Base-by-base conservation (phyloP, 805 yeast species). In the Priceomyces haplophilus region DNA sequence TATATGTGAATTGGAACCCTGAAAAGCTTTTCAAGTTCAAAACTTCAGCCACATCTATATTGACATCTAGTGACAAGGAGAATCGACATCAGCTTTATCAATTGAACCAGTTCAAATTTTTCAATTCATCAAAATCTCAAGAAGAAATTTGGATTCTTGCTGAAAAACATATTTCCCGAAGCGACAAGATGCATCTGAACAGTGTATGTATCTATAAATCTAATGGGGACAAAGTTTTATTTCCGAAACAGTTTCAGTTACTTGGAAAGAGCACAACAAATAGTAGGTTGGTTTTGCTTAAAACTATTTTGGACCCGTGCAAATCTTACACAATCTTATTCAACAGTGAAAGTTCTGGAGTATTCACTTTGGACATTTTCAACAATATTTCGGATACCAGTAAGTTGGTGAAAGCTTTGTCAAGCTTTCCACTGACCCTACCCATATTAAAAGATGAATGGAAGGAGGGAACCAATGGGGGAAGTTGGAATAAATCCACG, bases 1-100 rank as follows among this genome's bases (percentile, higher is more conserved):
- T 85, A 2, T 88, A 87, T 55, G 44, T 87, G 31, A 85, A 82
- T 55, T 85, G 95, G 91, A 69, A 79, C 44, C 74, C 80, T 0
- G 21, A 37, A 0, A 23, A 29, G 4, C 41, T 54, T 11, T 61
- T 56, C 42, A 48, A 49, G 30, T 54, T 56, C 18, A 48, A 50
- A 1, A 67, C 63, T 45, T 47, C 45, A 7, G 43, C 51, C 37
- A 58, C 55, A 12, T 69, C 61, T 33, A 48, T 66, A 7, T 46
- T 36, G 31, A 23, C 40, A 30, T 19, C 17, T 10, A 37, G 16
- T 7, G 38, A 15, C 12, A 12, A 21, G n/a, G 21, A 20, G 7
- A 27, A 13, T 13, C 46, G 20, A 16, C 27, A 37, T 5, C 44
- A 41, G 31, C 38, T 64, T 43, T 52, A 51, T 31, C 61, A 64